Conservation (phyloP, 2,329 filamentous ascomycete genomes). For the Zasmidium citrigriseum region DNA sequence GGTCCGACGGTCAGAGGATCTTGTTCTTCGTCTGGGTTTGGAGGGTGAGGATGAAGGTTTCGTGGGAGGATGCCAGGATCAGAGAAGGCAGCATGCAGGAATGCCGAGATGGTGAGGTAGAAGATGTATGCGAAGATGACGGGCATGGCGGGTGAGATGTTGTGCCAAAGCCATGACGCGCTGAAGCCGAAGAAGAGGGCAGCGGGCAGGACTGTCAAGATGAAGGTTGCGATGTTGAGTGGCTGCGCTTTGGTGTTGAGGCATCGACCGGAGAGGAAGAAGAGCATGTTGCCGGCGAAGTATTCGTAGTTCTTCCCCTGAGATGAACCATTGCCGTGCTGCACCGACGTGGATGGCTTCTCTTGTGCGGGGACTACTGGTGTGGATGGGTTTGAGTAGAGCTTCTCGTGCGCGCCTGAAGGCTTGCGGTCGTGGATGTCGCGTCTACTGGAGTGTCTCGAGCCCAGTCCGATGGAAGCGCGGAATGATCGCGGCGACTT, state of each 20-base stretch:
- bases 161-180: constrained; percentile 80
- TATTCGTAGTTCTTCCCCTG: constrained; percentile 80
- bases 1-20: constrained; percentile 82
- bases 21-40: constrained; percentile 65
- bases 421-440: constrained; percentile 18
- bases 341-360: constrained; percentile 10
- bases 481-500: constrained; percentile 29
- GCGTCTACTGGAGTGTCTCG: constrained; percentile 20
- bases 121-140: constrained; percentile 90
- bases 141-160: constrained; percentile 85
- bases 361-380: constrained; percentile 45
- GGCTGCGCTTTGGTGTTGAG: constrained; percentile 82
- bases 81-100: constrained; percentile 85
- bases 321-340: neutral
- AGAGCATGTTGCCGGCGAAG: constrained; percentile 89
- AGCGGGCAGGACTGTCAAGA: constrained; percentile 76
- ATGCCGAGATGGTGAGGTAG: constrained; percentile 88
- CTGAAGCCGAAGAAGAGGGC: constrained; percentile 84
- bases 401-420: constrained; percentile 54
- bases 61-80: constrained; percentile 93
- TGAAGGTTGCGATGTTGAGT: constrained; percentile 82
- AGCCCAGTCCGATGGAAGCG: constrained; percentile 29
- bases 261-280: constrained; percentile 80
- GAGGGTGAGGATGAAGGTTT: constrained; percentile 87
- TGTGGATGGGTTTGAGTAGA: constrained; percentile 79